phyloP scores from a whole-genome alignment of 2,329 filamentous ascomycete genomes.

The Arthroderma sp. region DNA sequence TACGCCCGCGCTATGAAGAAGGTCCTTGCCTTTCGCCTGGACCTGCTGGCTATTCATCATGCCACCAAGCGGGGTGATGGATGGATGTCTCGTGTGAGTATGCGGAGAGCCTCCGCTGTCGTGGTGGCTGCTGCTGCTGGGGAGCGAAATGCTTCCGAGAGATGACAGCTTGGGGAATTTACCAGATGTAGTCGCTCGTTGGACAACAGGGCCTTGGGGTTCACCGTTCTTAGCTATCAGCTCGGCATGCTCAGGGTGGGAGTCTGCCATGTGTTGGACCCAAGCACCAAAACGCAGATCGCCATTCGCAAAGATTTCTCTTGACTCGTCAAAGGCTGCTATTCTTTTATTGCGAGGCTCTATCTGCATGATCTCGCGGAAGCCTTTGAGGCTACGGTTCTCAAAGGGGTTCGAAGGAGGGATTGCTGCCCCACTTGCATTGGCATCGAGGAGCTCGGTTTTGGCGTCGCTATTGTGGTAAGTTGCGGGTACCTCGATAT shows the following conservation, averaged over 20 bases:
- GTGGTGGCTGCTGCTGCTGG: slow-evolving; percentile 15
- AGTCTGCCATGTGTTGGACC: slow-evolving; percentile 37
- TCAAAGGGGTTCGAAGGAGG: no score
- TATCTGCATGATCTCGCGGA: slow-evolving; percentile 66
- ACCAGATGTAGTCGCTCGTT: slow-evolving; percentile 12
- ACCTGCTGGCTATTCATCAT: slow-evolving; percentile 48
- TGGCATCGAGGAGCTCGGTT: no score
- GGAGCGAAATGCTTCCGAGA: slow-evolving; percentile 18
- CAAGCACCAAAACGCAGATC: slow-evolving; percentile 61
- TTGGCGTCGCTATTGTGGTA: no score
- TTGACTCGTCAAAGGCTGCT: slow-evolving; percentile 57
- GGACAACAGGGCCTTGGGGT: slow-evolving; percentile 18
- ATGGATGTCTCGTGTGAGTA: slow-evolving; percentile 23
- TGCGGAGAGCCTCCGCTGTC: slow-evolving; percentile 22
- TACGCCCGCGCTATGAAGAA: slow-evolving; percentile 68
- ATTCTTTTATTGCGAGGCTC: slow-evolving; percentile 55
- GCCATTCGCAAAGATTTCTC: slow-evolving; percentile 55
- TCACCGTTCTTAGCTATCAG: slow-evolving; percentile 26
- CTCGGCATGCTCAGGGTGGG: slow-evolving; percentile 41
- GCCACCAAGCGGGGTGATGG: slow-evolving; percentile 23
- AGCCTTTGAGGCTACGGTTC: slow-evolving; percentile 36
- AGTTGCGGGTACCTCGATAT: no score
- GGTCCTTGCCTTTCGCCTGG: slow-evolving; percentile 74
- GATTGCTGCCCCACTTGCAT: no score
- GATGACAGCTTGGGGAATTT: slow-evolving; percentile 31